Conservation (phyloP, 2,329 filamentous ascomycete genomes). For the Paramyrothecium sp. region DNA sequence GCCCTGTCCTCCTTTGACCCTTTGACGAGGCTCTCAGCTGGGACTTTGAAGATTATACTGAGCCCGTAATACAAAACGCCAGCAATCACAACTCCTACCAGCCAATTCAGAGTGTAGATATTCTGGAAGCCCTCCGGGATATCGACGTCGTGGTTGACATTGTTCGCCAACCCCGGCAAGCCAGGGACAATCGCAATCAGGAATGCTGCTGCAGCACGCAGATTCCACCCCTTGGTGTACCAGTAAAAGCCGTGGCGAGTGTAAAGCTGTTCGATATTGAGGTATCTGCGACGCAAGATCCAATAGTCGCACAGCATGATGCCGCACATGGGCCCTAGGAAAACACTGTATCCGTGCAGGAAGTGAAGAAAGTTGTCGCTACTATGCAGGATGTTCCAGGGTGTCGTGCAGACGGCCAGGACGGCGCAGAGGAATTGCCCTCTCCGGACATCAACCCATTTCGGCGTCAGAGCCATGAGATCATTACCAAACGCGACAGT, state of each 20-base stretch:
- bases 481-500: constrained; percentile 53
- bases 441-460: constrained; percentile 50
- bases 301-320: constrained; percentile 36
- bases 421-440: constrained; percentile 37
- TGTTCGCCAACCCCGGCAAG: constrained; percentile 16
- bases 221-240: constrained; percentile 26
- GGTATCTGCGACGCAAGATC: constrained; percentile 30
- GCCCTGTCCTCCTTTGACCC: constrained; percentile 5
- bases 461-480: constrained; percentile 48
- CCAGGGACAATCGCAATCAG: constrained; percentile 24
- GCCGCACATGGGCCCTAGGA: constrained; percentile 34
- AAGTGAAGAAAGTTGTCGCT: constrained; percentile 19
- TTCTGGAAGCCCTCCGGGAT: constrained; percentile 12
- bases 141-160: constrained; percentile 13
- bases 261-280: constrained; percentile 36
- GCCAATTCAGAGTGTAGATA: constrained; percentile 20
- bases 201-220: constrained; percentile 26
- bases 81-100: constrained; percentile 13
- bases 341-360: constrained; percentile 32
- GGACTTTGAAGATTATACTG: constrained; percentile 2
- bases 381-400: constrained; percentile 13
- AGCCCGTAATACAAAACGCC: constrained; percentile 9
- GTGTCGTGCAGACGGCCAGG: constrained; percentile 10
- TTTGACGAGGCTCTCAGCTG: constrained; percentile 3
- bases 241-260: constrained; percentile 30